Evolutionary conservation across 2,329 filamentous ascomycete species (phyloP).

Genomic region (Didymellaceae sp.): DNA sequence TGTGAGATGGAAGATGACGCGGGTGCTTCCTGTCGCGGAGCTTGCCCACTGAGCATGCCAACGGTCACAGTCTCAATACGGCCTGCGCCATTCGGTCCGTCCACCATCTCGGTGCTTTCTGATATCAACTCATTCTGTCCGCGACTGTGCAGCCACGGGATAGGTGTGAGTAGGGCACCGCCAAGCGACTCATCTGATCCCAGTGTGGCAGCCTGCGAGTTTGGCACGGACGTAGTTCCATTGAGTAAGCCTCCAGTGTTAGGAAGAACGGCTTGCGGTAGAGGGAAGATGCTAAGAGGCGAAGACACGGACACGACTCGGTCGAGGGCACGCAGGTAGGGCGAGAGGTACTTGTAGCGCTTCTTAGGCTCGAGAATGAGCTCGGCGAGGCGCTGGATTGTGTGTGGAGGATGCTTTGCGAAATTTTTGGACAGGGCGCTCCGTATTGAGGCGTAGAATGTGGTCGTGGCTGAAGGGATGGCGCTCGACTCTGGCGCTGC

Average conservation of each 20-base stretch:
- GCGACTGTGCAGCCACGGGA: constrained; percentile 75
- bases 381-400: constrained; percentile 89
- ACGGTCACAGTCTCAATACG: constrained; percentile 83
- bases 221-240: constrained; percentile 59
- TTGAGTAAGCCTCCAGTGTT: constrained; percentile 63
- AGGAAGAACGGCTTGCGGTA: constrained; percentile 68
- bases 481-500: constrained; percentile 38
- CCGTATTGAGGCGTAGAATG: constrained; percentile 45
- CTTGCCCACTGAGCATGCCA: constrained; percentile 56
- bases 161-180: constrained; percentile 89
- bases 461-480: constrained; percentile 41
- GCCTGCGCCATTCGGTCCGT: constrained; percentile 79
- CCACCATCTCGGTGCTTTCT: constrained; percentile 79
- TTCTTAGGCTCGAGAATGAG: constrained; percentile 76
- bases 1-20: constrained; percentile 25
- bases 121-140: constrained; percentile 68
- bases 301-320: constrained; percentile 91
- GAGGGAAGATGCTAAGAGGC: constrained; percentile 78
- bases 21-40: constrained; percentile 20
- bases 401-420: constrained; percentile 79
- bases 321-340: constrained; percentile 90
- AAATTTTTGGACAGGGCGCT: constrained; percentile 71
- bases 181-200: constrained; percentile 89
- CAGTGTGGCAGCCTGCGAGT: constrained; percentile 53
- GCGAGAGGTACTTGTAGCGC: constrained; percentile 81